Conservation (phyloP, 306 rosid genomes). For the Prunus mongolica region DNA sequence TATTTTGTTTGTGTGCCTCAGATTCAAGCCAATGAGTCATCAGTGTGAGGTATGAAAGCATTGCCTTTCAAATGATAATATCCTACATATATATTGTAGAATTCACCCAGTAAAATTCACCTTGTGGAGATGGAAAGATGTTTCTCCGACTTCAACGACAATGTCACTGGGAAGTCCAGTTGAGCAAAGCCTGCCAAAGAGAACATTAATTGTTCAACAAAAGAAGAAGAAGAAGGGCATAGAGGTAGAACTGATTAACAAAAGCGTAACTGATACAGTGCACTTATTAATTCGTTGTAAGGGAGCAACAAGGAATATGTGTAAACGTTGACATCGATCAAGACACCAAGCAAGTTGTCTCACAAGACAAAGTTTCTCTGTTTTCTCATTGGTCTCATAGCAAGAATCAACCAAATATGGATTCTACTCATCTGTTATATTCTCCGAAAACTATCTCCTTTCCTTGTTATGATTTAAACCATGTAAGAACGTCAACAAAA, state of each 20-base stretch:
- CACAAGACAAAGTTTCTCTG: not conserved
- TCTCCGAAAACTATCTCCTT: not conserved
- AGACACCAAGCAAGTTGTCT: not conserved
- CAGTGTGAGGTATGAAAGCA: too few relatives aligned
- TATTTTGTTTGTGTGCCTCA: not conserved
- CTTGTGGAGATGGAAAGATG: slow-evolving; percentile 88
- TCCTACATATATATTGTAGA: too few relatives aligned
- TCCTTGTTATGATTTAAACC: too few relatives aligned
- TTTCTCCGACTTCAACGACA: slow-evolving; percentile 68
- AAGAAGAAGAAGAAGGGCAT: not conserved
- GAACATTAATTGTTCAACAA: not conserved
- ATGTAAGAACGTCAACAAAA: too few relatives aligned
- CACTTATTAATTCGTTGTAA: not conserved
- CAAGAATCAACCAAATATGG: too few relatives aligned
- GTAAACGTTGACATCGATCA: not conserved
- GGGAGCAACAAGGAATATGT: not conserved
- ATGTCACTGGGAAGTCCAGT: slow-evolving; percentile 83
- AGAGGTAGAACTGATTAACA: not conserved
- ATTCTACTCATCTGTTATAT: not conserved
- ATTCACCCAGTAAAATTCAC: slow-evolving; percentile 29
- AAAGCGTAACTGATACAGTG: not conserved
- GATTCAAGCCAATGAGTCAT: too few relatives aligned
- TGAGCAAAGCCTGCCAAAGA: slow-evolving; percentile 66
- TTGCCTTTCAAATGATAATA: too few relatives aligned
- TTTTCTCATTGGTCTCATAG: too few relatives aligned